Evolutionary conservation across 805 yeast genomes (phyloP).

Genomic region (Yamadazyma akitaensis): DNA sequence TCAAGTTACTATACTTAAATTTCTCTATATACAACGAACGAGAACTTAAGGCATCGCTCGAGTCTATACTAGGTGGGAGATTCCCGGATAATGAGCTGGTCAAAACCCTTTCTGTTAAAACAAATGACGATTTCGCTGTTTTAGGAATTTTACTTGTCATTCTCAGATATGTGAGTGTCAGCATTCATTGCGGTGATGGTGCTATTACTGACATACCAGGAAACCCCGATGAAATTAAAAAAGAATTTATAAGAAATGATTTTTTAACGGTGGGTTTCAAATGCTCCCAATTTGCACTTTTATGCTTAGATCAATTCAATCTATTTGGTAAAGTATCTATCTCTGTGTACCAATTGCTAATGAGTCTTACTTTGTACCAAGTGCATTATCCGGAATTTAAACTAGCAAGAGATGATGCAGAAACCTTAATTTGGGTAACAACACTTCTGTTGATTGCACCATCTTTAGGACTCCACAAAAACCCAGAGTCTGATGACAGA

Average conservation of each 20-base stretch:
- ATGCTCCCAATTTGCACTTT: background rate
- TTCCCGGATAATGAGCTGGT: background rate
- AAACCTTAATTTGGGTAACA: background rate
- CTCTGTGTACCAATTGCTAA: background rate
- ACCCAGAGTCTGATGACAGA: background rate
- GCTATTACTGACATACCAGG: background rate
- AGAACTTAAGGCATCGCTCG: background rate
- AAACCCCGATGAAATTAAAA: background rate
- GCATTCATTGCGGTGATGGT: background rate
- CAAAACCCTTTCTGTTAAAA: background rate
- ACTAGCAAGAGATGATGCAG: background rate
- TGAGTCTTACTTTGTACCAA: background rate
- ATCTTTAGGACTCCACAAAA: background rate
- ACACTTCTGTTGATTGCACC: background rate
- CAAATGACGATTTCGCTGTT: background rate
- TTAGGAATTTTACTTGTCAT: background rate
- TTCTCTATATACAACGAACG: conserved; percentile 1
- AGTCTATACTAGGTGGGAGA: conserved; percentile 1
- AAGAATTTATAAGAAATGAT: background rate
- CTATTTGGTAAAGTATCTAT: background rate
- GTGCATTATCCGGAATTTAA: background rate
- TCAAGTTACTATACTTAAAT: background rate
- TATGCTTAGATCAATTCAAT: conserved; percentile 1
- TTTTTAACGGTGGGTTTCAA: background rate
- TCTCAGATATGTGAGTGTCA: background rate